Evolutionary conservation across 2,329 filamentous ascomycete genomes (phyloP), one percentile per base, ranked within the genome.

Genomic region (Claviceps cyperi): DNA sequence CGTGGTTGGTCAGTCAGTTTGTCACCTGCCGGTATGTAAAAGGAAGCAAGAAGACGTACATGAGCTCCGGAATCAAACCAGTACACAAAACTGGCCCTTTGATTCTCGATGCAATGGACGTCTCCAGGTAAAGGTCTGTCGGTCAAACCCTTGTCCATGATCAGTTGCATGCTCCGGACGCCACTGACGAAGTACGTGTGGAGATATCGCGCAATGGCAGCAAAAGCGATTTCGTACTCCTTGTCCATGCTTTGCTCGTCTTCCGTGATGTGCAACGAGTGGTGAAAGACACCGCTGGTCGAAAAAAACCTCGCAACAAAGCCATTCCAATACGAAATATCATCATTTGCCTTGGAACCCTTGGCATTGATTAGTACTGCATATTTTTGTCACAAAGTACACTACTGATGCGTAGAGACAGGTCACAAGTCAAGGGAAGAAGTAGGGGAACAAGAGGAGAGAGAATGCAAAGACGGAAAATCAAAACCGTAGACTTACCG

Each of bases 291-390:
- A 8, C 87, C 89, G 28, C 76, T 77, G 0, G 77, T 74, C 0
- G 87, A 83, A 66, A 96, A 98, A 66, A 94, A 94, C 45, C 78
- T 78, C 38, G 76, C 70, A 17, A 95, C 88, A 58, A 96, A 92
- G 5, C 68, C 67, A 55, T 84, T 77, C 91, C 91, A 97, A 59
- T 86, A 84, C 0, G 71, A 66, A 4, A 94, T 67, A 59, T 89
- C 84, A 52, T 83, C 81, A 53, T 77, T 75, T 56, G 77, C 75
- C 59, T 78, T 80, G 14, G 72, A 64, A 47, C 72, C 75, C 75
- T 79, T 59, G 49, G 47, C 40, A 39, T 19, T 17, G 32, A 40
- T 55, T 50, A 54, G 45, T 43, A 28, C 24, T 28, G 24, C 24
- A 9, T 28, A 8, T 28, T 28, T 3, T 28, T 28, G 8, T 28